Percentiles rank a stretch among this genome's conserved stretches.
Conservation (phyloP, 176 grass and related monocot species). For the Eleusine indica region DNA sequence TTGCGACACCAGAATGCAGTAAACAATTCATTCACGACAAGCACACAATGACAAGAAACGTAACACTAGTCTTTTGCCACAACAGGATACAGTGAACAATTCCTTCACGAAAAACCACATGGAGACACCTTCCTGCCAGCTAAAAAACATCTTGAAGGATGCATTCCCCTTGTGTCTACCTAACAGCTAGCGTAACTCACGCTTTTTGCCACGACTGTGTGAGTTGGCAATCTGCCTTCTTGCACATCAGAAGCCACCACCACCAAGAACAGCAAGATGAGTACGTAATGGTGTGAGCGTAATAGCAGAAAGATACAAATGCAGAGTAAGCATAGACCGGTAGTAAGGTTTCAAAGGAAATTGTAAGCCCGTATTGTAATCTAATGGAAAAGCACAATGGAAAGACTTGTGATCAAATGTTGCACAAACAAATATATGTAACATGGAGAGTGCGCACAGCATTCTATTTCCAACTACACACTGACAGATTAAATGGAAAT, state of each 20-base stretch:
- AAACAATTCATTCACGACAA: background rate
- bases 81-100: background rate
- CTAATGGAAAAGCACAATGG: slow-evolving; percentile 4
- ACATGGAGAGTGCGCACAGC: background rate
- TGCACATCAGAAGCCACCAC: background rate
- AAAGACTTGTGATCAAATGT: background rate
- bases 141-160: background rate
- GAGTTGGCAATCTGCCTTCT: background rate
- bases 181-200: background rate
- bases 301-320: background rate
- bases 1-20: background rate
- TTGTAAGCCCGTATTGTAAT: background rate
- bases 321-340: background rate
- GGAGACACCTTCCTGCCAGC: background rate
- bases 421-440: slow-evolving; percentile 2
- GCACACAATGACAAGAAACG: background rate
- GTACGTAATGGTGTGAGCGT: background rate
- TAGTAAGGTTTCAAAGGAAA: background rate
- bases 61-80: background rate
- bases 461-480: background rate
- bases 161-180: background rate
- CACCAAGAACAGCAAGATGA: background rate
- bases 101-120: background rate
- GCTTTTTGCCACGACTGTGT: background rate
- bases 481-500: background rate